A percentile compares a stretch with the other conserved stretches of the same genome.
Conservation (phyloP, 306 rosid genomes). For the Calophaca sinica region DNA sequence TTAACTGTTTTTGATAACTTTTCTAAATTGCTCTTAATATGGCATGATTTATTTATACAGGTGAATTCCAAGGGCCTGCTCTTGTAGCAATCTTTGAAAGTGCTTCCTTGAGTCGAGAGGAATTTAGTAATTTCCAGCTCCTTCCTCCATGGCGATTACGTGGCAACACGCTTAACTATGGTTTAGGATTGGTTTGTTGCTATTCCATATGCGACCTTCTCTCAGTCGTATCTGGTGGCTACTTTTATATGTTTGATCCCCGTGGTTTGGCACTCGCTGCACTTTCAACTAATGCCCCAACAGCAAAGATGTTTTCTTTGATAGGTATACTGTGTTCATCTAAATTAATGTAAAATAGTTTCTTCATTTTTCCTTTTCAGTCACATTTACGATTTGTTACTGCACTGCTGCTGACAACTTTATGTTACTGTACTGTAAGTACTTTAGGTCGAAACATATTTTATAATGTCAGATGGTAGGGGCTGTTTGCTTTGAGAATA, state of each 20-base stretch:
- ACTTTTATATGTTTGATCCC: constrained; percentile 94
- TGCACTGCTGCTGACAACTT: constrained; percentile 2
- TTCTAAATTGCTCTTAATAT: constrained; percentile 29
- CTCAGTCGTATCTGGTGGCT: constrained; percentile 83
- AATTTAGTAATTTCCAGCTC: constrained; percentile 86
- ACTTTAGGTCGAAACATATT: constrained; percentile 31
- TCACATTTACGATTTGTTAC: constrained; percentile 29
- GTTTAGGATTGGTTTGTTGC: constrained; percentile 89
- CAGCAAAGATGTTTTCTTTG: constrained; percentile 88
- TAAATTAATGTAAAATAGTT: constrained; percentile 35
- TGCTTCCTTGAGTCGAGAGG: constrained; percentile 87
- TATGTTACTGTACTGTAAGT: constrained; percentile 16
- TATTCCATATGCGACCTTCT: constrained; percentile 83
- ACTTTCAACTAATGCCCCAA: constrained; percentile 71
- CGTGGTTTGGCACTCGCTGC: constrained; percentile 77
- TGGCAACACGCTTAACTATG: constrained; percentile 85
- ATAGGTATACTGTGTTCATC: constrained; percentile 58
- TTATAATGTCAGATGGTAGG: constrained; percentile 16
- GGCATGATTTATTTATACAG: constrained; percentile 57
- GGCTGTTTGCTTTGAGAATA: constrained; percentile 30
- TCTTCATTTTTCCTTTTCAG: constrained; percentile 1
- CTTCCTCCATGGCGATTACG: constrained; percentile 95
- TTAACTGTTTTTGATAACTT: constrained; percentile 36
- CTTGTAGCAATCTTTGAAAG: constrained; percentile 88
- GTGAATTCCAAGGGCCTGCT: constrained; percentile 98